These are phyloP conservation scores for Talaromyces piceae DNA, from an alignment of 2,329 filamentous ascomycete genomes.

Conservation along the genomic window DNA sequence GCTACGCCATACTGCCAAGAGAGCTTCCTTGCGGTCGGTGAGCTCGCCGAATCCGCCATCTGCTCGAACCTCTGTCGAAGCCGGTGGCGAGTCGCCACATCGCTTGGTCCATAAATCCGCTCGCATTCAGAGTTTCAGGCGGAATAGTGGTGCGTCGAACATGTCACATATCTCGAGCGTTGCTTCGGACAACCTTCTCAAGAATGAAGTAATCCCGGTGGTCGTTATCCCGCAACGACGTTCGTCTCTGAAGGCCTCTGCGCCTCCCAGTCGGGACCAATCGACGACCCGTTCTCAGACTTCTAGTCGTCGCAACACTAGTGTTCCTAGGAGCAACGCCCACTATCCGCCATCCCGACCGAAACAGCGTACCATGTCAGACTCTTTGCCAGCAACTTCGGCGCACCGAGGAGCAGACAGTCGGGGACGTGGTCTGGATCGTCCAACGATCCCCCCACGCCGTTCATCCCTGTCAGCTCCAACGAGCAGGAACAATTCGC, in stretches of 20 bases:
- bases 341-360: conserved; percentile 11
- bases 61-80: conserved; percentile 38
- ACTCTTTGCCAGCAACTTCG: conserved; percentile 23
- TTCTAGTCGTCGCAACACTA: conserved; percentile 31
- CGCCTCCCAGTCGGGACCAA: conserved; percentile 28
- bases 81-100: conserved; percentile 36
- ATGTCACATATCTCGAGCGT: conserved; percentile 22
- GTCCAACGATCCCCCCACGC: conserved; percentile 32
- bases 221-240: conserved; percentile 42
- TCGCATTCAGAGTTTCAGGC: conserved; percentile 42
- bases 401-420: conserved; percentile 16
- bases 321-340: conserved; percentile 19
- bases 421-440: conserved; percentile 21
- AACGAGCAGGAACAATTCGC: conserved; percentile 38
- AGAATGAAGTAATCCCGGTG: conserved; percentile 38
- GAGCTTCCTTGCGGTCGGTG: conserved; percentile 43
- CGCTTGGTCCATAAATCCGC: conserved; percentile 45
- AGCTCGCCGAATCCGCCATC: conserved; percentile 39
- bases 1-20: conserved; percentile 49
- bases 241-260: conserved; percentile 37
- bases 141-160: conserved; percentile 37
- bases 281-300: conserved; percentile 32
- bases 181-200: conserved; percentile 22
- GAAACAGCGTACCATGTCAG: conserved; percentile 35
- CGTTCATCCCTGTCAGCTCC: conserved; percentile 41